These are phyloP conservation scores for Citrus unshiu DNA, from an alignment of 345 rosid species.

Conservation along the genomic window DNA sequence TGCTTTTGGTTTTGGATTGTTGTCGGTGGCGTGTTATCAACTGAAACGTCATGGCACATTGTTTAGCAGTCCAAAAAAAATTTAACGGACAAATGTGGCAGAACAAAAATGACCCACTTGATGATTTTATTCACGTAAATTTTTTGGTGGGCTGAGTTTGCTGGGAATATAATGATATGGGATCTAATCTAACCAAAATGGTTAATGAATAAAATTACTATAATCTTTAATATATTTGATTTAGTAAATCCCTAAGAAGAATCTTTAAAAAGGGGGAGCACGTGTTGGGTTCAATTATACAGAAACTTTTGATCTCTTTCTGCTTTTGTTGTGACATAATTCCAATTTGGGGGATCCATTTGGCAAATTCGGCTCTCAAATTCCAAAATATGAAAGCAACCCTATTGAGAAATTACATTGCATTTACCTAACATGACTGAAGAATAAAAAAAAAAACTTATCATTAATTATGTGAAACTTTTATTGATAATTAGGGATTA, in stretches of 20 bases:
- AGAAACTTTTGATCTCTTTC: background rate
- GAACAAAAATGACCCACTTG: background rate
- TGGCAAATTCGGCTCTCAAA: background rate
- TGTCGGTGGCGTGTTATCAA: constrained; percentile 2
- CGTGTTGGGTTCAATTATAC: background rate
- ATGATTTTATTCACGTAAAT: background rate
- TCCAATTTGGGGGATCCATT: background rate
- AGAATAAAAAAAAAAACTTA: no score
- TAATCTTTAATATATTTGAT: background rate
- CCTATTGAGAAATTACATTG: background rate
- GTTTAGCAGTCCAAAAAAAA: background rate
- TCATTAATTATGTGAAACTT: no score
- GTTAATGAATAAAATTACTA: background rate
- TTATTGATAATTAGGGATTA: no score
- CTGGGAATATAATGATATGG: background rate
- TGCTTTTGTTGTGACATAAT: background rate
- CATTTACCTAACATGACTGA: background rate
- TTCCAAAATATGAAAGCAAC: background rate
- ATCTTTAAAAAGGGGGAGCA: background rate
- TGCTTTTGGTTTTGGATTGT: background rate
- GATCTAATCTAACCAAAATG: background rate
- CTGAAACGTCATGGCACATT: background rate
- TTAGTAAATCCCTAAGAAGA: background rate
- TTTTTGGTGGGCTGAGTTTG: background rate
- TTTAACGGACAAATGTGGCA: background rate